These are phyloP conservation scores for Mycena crocata DNA, from an alignment of 768 basidiomycete species.

Conservation along the genomic window DNA sequence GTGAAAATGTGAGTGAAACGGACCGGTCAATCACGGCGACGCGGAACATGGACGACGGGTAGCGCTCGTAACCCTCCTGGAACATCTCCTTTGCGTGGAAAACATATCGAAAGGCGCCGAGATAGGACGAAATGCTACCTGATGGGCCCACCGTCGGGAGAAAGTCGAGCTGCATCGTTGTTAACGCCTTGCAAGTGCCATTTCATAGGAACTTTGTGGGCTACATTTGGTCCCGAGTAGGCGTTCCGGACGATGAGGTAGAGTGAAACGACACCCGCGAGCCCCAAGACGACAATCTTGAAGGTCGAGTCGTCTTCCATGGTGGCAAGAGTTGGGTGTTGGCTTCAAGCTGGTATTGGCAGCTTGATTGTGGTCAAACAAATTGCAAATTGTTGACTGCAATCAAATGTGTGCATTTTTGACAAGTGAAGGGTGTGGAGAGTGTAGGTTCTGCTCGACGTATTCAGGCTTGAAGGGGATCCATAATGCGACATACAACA, in stretches of 20 bases:
- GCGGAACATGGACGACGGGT: constrained; percentile 32
- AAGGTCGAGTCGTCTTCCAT: constrained; percentile 10
- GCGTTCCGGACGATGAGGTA: constrained; percentile 24
- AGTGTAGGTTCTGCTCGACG: too few relatives aligned
- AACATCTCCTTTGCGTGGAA: constrained; percentile 37
- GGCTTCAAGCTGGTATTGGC: too few relatives aligned
- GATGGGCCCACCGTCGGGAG: constrained; percentile 41
- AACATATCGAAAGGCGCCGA: constrained; percentile 38
- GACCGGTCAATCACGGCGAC: constrained; percentile 23
- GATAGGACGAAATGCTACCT: constrained; percentile 38
- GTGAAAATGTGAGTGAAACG: constrained; percentile 33
- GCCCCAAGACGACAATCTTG: neutral
- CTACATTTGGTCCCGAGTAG: constrained; percentile 25
- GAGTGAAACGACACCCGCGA: constrained; percentile 6
- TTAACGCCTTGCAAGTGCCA: neutral
- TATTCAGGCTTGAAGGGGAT: too few relatives aligned
- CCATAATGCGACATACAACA: too few relatives aligned
- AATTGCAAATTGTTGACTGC: constrained; percentile 4
- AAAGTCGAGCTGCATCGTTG: constrained; percentile 17
- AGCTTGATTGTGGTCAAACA: too few relatives aligned
- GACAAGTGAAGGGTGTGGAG: too few relatives aligned
- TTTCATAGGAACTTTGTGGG: neutral
- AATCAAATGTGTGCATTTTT: too few relatives aligned
- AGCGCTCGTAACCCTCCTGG: constrained; percentile 39
- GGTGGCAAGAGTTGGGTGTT: too few relatives aligned